These are phyloP conservation scores for Phaeophleospora eucalypticola DNA, from an alignment of 2,329 filamentous ascomycete genomes.

Conservation along the genomic window DNA sequence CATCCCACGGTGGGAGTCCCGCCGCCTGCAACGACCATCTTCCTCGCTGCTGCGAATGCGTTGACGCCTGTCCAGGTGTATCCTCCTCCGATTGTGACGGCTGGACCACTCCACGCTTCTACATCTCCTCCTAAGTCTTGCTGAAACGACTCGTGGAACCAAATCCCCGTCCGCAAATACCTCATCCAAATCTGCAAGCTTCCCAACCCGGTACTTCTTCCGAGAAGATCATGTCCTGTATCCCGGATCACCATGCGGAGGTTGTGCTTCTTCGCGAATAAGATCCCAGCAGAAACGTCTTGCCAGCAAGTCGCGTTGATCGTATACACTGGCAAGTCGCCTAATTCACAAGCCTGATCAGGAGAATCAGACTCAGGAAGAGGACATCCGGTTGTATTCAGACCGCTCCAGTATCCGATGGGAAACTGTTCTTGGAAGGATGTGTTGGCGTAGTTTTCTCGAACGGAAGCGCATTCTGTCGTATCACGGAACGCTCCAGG, in stretches of 20 bases:
- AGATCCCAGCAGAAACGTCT: background rate
- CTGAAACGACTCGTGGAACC: constrained; percentile 24
- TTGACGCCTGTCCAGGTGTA: constrained; percentile 35
- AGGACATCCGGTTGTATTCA: constrained; percentile 10
- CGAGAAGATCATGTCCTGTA: constrained; percentile 52
- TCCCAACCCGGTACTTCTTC: constrained; percentile 4
- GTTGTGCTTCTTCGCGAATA: background rate
- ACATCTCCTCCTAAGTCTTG: constrained; percentile 6
- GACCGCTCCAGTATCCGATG: constrained; percentile 29
- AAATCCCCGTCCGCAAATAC: constrained; percentile 30
- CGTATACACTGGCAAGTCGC: constrained; percentile 12
- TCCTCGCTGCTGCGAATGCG: constrained; percentile 23
- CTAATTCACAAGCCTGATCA: constrained; percentile 29
- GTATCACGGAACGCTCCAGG: constrained; percentile 26
- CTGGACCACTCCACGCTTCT: constrained; percentile 30
- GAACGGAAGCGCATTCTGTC: constrained; percentile 25
- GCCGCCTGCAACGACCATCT: constrained; percentile 24
- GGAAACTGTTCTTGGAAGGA: constrained; percentile 28
- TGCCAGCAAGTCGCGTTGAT: constrained; percentile 3
- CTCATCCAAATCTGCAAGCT: constrained; percentile 11
- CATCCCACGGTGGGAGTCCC: constrained; percentile 21
- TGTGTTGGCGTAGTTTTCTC: constrained; percentile 25
- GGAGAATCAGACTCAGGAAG: constrained; percentile 25
- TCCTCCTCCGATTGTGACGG: constrained; percentile 30
- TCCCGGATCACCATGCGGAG: constrained; percentile 41